Base-by-base conservation (phyloP, 345 rosid species). In the Hibiscus trionum region DNA sequence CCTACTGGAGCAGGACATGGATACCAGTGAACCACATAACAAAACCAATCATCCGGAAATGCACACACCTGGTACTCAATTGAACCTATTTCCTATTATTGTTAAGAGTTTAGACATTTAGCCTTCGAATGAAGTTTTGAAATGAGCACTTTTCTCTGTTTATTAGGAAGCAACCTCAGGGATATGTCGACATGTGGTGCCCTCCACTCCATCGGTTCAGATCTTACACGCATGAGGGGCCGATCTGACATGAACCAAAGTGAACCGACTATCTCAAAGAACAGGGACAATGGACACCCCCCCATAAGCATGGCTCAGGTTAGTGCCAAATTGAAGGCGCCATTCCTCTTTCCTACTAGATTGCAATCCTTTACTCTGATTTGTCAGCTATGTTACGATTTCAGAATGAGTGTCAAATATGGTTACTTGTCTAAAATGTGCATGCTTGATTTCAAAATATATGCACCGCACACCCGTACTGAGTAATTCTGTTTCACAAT, bases 191-290 rank as follows among this genome's bases (percentile, higher is more conserved):
- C 98, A 4, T 91, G 90, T 50, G 99, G 98, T 31, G 87, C 47
- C 42, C 87, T 96, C 73, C 98, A 87, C 76, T 96, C 98, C 2
- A 76, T 96, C 55, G 99, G 99, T 59, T 96, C 99, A 33, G 98
- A 93, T 77, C 82, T 91, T 55, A 96, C 99, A 39, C 98, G 99
- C 79, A 95, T 80, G 72, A 91, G 71, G 84, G 82, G 84, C 52
- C 73, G 80, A 80, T 89, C 96, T n/a, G 86, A 81, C 62, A 71
- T 77, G 39, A 83, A 82, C 71, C 88, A 78, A 76, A 91, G 88
- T 67, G 93, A 84, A 66, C 96, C 87, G 80, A 84, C 85, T 33
- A 73, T 78, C 71, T 85, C 93, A 50, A 86, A 80, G 83, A 80
- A 78, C 21, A 80, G 67, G 71, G 88, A 76, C n/a, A 78, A 49